A percentile compares a stretch with the other conserved stretches of the same genome.
phyloP scores from a whole-genome alignment of 352 stramenopile species.

The Globisporangium carolinianum region DNA sequence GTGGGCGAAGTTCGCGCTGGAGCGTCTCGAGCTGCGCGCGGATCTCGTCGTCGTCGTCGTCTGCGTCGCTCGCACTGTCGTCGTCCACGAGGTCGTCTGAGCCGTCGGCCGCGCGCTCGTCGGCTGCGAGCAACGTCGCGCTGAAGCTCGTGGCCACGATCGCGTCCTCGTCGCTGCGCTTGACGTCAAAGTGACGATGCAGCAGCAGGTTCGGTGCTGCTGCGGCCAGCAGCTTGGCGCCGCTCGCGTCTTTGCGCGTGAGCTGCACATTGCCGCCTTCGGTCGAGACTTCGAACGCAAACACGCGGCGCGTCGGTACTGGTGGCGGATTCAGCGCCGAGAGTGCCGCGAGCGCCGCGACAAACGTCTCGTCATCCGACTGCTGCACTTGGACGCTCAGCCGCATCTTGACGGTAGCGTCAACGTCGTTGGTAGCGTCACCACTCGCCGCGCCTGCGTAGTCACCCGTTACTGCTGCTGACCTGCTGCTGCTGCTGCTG shows the following conservation, averaged over 20 bases:
- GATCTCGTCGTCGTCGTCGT: conserved; percentile 41
- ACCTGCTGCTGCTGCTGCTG: too few species aligned
- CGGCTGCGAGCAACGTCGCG: conserved; percentile 22
- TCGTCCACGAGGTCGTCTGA: conserved; percentile 33
- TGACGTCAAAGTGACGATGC: conserved; percentile 53
- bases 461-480: too few species aligned
- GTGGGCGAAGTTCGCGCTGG: conserved; percentile 36
- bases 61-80: conserved; percentile 41
- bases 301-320: conserved; percentile 15
- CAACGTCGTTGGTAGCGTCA: not conserved
- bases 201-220: conserved; percentile 35
- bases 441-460: too few species aligned
- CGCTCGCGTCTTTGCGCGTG: conserved; percentile 15
- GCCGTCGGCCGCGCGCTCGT: conserved; percentile 32
- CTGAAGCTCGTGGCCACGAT: conserved; percentile 37
- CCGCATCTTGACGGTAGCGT: conserved; percentile 16
- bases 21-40: conserved; percentile 34
- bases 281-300: conserved; percentile 39
- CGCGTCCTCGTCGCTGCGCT: conserved; percentile 22
- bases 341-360: conserved; percentile 3
- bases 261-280: conserved; percentile 34
- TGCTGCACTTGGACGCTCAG: conserved; percentile 19
- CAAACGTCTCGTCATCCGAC: conserved; percentile 14
- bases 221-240: not conserved
- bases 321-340: not conserved